Conservation (phyloP, 345 rosid genomes). For the Eucalyptus fibrosa region DNA sequence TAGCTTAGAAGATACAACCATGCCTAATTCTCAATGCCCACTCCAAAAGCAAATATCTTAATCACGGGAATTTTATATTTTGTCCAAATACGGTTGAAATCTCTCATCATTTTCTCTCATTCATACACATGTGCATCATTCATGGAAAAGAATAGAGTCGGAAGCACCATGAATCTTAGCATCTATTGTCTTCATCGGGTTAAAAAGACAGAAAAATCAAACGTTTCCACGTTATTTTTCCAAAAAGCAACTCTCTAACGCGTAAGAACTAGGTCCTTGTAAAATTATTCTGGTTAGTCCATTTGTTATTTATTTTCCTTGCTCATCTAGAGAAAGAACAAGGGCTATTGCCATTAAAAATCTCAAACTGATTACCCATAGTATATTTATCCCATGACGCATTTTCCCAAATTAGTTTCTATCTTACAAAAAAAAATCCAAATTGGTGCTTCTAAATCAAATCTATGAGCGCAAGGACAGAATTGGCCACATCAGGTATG, state of each 20-base stretch:
- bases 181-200: background rate
- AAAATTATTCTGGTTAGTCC: background rate
- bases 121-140: background rate
- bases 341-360: background rate
- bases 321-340: background rate
- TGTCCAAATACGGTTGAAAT: background rate
- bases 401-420: background rate
- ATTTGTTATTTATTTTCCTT: background rate
- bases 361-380: background rate
- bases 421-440: background rate
- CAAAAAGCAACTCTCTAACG: background rate
- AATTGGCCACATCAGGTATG: no score
- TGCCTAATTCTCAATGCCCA: background rate
- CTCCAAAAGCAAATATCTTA: background rate
- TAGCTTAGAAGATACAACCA: background rate
- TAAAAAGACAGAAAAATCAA: background rate
- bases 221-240: background rate
- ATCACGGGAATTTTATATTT: background rate
- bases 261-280: background rate
- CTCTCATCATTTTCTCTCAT: background rate
- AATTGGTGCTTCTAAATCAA: background rate
- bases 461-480: background rate
- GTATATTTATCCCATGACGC: background rate
- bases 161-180: background rate
- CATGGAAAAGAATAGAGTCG: background rate